A percentile compares a stretch with the other conserved stretches of the same genome.
phyloP scores from a whole-genome alignment of 2,329 filamentous ascomycete species.

The Lasiodiplodia citricola region DNA sequence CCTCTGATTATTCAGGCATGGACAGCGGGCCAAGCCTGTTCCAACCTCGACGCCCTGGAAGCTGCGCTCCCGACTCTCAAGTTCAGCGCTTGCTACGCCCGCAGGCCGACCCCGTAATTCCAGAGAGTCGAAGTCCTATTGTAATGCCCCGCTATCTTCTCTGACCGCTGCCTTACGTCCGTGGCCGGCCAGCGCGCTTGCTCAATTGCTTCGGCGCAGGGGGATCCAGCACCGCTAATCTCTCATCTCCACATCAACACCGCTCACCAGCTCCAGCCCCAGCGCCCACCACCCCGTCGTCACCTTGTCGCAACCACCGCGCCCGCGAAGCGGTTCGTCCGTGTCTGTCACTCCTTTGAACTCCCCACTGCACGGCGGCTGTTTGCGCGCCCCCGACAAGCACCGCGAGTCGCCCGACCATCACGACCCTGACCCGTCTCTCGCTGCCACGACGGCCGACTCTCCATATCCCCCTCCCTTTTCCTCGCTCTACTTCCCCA shows the following conservation, averaged over 20 bases:
- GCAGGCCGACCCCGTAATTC: no score
- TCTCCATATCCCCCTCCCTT: constrained; percentile 66
- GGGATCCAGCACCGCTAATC: constrained; percentile 25
- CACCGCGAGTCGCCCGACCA: constrained; percentile 23
- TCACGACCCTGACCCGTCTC: constrained; percentile 24
- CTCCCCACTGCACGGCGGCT: constrained; percentile 35
- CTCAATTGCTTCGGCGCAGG: constrained; percentile 33
- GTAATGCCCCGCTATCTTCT: constrained; percentile 26
- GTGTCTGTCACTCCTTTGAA: constrained; percentile 49
- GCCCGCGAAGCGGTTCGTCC: constrained; percentile 51
- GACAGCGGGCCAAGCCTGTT: constrained; percentile 13
- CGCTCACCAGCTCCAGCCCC: constrained; percentile 23
- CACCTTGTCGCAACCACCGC: constrained; percentile 52
- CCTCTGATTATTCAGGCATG: constrained; percentile 19
- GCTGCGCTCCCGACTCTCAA: constrained; percentile 5
- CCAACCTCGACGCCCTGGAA: constrained; percentile 20
- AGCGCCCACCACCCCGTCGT: constrained; percentile 35
- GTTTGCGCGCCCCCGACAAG: constrained; percentile 26
- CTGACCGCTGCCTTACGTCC: constrained; percentile 33
- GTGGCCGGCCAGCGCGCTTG: constrained; percentile 36
- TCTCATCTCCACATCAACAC: constrained; percentile 25
- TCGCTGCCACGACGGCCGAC: constrained; percentile 53
- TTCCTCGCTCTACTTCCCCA: constrained; percentile 65
- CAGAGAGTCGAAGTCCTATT: constrained; percentile 8
- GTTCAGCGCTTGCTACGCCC: constrained; percentile 5